Conservation (phyloP, 257 asterid genomes). For the Datura wrightii region DNA sequence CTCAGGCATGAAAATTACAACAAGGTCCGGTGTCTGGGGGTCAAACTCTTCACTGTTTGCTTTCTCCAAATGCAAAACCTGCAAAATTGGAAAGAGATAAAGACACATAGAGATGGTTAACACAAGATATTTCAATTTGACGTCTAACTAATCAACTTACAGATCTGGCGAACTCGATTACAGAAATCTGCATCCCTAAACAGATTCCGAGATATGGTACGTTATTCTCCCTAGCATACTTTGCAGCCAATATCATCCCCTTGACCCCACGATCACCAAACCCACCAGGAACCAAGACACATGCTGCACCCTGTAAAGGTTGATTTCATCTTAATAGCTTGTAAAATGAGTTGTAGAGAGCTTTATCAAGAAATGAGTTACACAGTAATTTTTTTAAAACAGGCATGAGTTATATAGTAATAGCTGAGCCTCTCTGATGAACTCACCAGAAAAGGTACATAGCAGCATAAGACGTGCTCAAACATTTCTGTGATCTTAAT, state of each 20-base stretch:
- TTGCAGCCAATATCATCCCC: slow-evolving; percentile 98
- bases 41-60: slow-evolving; percentile 95
- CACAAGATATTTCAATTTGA: slow-evolving; percentile 16
- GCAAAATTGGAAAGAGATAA: slow-evolving; percentile 25
- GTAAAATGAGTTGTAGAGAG: slow-evolving; percentile 8
- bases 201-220: slow-evolving; percentile 96
- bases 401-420: not conserved
- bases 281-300: slow-evolving; percentile 98
- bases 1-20: slow-evolving; percentile 99
- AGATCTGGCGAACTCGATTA: slow-evolving; percentile 87
- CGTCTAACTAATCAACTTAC: slow-evolving; percentile 54
- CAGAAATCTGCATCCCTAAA: slow-evolving; percentile 98
- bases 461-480: not conserved
- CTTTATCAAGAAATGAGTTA: not conserved
- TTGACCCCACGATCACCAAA: slow-evolving; percentile 97
- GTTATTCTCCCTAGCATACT: slow-evolving; percentile 84
- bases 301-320: slow-evolving; percentile 71
- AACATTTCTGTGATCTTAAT: slow-evolving; percentile 6
- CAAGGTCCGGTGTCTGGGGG: slow-evolving; percentile 66
- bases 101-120: slow-evolving; percentile 22
- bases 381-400: not conserved
- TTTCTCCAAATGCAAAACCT: slow-evolving; percentile 73
- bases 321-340: slow-evolving; percentile 23
- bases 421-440: slow-evolving; percentile 7
- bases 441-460: not conserved